Evolutionary conservation across 208 protist species (phyloP), one percentile per base, ranked within the genome.

Genomic region (Acanthamoeba royreba): DNA sequence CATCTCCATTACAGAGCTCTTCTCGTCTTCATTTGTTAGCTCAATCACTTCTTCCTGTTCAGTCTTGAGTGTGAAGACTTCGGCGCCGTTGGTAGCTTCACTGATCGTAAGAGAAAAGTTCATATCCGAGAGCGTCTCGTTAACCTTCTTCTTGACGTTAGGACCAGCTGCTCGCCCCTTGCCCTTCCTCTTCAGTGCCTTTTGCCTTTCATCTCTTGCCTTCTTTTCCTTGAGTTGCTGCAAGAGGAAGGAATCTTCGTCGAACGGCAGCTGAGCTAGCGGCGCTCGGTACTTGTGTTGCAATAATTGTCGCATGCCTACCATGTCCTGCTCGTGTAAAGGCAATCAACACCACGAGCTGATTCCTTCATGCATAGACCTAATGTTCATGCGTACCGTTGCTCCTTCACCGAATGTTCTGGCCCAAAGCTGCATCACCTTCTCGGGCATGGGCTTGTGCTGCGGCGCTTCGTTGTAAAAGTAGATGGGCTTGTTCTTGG

Each of bases 91-190:
- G 66, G 66, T 77, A 40, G 66, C 66, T 15, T 31, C 66, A 40
- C 28, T 45, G 22, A 85, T 53, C 28, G 74, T 85, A 11, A 85
- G 43, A 40, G 74, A 85, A 45, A 85, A 85, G 74, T 85, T 85
- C 74, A 85, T 85, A 28, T 85, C 74, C 22, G 74, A 85, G 43
- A 85, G 74, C 25, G 74, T 53, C 43, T 85, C 74, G 74, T 85
- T 85, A 45, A 85, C 74, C 74, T 85, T 85, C 74, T 85, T 85
- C 74, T 85, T 85, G 28, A 53, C 42, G 74, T 85, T 85, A n/a
- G 74, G 74, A 9, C 43, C 43, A n/a, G 38, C 43, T 5, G 74
- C 53, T 40, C 74, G 74, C 11, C 42, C 74, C n/a, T 85, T 85
- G 17, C 55, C 55, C 83, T 90, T 90, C 31, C 52, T 15, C 83